phyloP scores from a whole-genome alignment of 139 green algal genomes.

The Astrephomene gubernaculifera region DNA sequence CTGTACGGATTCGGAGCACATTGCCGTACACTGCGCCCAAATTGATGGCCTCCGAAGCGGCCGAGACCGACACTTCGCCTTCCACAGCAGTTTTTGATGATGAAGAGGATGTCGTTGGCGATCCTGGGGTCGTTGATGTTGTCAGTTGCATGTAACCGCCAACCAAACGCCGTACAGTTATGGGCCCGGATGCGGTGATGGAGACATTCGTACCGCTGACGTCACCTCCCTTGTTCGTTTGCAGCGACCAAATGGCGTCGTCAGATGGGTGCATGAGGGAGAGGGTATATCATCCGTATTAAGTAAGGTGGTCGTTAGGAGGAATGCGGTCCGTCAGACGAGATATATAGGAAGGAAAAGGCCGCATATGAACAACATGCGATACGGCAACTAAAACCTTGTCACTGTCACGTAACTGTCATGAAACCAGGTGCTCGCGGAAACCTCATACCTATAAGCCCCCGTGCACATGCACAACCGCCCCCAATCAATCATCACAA shows the following conservation, averaged over 20 bases:
- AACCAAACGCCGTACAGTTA: conserved; percentile 10
- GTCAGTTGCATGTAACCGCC: conserved; percentile 12
- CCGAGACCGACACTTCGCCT: not conserved
- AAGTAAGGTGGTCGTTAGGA: not conserved
- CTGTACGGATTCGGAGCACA: not conserved
- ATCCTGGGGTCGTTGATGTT: not conserved
- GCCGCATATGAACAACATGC: not conserved
- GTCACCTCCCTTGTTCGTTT: conserved; percentile 1
- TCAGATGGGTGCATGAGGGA: not conserved
- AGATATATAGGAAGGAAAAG: not conserved
- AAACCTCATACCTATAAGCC: no score
- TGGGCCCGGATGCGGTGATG: not conserved
- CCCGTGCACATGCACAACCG: no score
- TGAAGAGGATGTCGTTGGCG: not conserved
- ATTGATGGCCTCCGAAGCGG: not conserved
- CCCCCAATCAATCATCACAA: no score
- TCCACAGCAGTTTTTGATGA: no score
- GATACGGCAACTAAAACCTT: not conserved
- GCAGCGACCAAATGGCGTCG: not conserved
- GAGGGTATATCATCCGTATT: not conserved
- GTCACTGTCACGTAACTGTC: not conserved
- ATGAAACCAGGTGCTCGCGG: not conserved
- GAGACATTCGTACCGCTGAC: conserved; percentile 29
- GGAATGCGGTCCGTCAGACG: not conserved
- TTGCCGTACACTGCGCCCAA: conserved; percentile 22